Base-by-base conservation (phyloP, 495 filamentous ascomycete genomes). In the Letharia columbiana region DNA sequence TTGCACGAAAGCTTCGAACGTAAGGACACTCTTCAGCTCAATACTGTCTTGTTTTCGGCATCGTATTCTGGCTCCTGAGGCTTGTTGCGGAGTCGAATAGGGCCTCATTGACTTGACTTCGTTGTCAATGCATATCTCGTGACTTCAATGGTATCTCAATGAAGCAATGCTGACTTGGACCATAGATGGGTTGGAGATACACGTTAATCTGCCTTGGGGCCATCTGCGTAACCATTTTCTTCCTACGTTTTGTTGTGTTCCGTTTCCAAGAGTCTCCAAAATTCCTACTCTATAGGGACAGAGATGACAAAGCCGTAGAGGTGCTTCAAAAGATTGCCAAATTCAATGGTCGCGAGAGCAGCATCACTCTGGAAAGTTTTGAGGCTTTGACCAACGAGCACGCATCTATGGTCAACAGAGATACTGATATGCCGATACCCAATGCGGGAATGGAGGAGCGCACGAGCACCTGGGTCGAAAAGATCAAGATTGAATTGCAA, bases 181-280 rank as follows among this genome's bases (percentile, higher is more conserved):
- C 50, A 12, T 54, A 54, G 50, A 75, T 76, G 74, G 79, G 79
- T 12, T 81, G 79, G 79, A 70, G 79, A 17, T 81, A 81, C 65
- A 72, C 78, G 9, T 65, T 79, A 20, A 76, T 74, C 61, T 76
- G 75, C 9, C 60, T 80, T 9, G 79, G 79, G 13, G 73, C 67
- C 2, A 73, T 81, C 59, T 77, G 77, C 10, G 70, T 81, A 1
- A 59, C 73, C n/a, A 72, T 80, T 28, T 80, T 80, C 67, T 68
- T 79, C 67, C 67, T 80, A 3, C 77, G 79, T 15, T 79, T 80
- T 50, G 66, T 78, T 2, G 67, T 80, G 39, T 82, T 82, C 65
- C 60, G 62, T 39, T 79, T 82, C 57, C 74, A 79, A 61, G 78
- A 82, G 69, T 76, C 73, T 4, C 80, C 80, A 1, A 80, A 81